Percentiles rank a stretch among this genome's conserved stretches.
These are phyloP conservation scores for Quercus mongolica DNA, from an alignment of 306 rosid species.

Conservation along the genomic window DNA sequence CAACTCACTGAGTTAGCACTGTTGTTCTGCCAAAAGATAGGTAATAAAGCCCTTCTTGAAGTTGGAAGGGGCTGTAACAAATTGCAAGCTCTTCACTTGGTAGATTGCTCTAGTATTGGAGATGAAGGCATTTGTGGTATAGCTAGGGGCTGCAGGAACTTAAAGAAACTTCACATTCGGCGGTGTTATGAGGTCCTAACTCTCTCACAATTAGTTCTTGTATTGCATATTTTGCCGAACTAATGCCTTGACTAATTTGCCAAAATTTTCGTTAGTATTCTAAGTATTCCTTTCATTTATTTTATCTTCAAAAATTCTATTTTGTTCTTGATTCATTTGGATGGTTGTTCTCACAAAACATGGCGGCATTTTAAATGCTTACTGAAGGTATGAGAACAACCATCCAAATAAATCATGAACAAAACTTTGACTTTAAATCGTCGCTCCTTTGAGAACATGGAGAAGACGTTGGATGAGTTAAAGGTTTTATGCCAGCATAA, in stretches of 20 bases:
- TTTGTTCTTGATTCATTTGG: background rate
- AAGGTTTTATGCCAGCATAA: no score
- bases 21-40: constrained; percentile 86
- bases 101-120: constrained; percentile 90
- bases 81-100: constrained; percentile 87
- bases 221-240: background rate
- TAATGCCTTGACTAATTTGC: background rate
- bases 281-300: background rate
- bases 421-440: background rate
- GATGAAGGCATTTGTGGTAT: constrained; percentile 83
- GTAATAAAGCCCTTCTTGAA: constrained; percentile 64
- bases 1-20: constrained; percentile 69
- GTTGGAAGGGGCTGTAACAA: constrained; percentile 84
- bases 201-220: background rate
- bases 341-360: background rate
- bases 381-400: background rate
- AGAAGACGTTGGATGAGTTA: no score
- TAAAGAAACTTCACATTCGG: constrained; percentile 88
- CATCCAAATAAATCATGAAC: no score
- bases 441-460: no score
- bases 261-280: background rate
- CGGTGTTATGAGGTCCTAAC: constrained; percentile 84
- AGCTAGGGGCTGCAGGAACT: constrained; percentile 76
- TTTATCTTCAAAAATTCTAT: background rate
- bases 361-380: background rate